phyloP scores from a whole-genome alignment of 1,139 yeast genomes.

The Pneumocystis jirovecii region DNA sequence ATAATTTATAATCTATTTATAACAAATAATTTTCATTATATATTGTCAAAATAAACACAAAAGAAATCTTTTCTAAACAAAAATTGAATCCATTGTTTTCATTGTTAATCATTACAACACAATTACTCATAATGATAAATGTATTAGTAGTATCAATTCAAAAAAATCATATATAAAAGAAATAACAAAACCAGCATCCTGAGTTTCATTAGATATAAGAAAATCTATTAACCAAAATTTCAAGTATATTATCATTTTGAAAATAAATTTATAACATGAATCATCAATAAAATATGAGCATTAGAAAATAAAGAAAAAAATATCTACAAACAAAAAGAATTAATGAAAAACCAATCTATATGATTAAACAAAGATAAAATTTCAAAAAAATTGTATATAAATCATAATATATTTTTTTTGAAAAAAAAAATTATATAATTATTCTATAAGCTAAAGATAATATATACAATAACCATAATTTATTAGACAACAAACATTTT shows the following conservation, averaged over 20 bases:
- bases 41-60: background rate
- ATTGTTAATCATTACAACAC: background rate
- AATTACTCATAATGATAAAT: background rate
- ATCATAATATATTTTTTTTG: background rate
- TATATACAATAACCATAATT: background rate
- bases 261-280: too few relatives aligned
- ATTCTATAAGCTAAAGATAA: background rate
- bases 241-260: too few relatives aligned
- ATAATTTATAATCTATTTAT: background rate
- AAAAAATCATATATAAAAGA: background rate
- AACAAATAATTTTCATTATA: background rate
- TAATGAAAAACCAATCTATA: background rate
- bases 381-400: background rate
- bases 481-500: too few relatives aligned
- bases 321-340: background rate
- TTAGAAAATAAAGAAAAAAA: background rate
- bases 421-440: background rate
- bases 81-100: background rate
- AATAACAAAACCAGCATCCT: background rate
- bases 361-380: background rate
- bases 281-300: too few relatives aligned
- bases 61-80: background rate
- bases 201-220: background rate
- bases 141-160: background rate
- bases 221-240: too few relatives aligned